Percentiles rank a stretch among this genome's conserved stretches.
These are phyloP conservation scores for Leishmania arabica DNA, from an alignment of 208 protist genomes.

Conservation along the genomic window DNA sequence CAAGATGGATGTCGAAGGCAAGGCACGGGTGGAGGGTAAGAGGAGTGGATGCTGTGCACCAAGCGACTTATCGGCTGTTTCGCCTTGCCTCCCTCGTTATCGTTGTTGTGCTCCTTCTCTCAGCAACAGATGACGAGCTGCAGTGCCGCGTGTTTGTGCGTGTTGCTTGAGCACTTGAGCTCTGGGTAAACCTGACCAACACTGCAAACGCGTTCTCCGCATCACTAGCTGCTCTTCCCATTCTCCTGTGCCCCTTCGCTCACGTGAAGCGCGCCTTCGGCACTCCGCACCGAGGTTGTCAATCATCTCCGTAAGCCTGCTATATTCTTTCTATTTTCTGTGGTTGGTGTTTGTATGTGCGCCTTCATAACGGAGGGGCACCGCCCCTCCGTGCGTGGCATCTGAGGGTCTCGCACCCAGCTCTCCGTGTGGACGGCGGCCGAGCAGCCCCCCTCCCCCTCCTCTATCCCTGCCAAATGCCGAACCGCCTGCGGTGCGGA, in stretches of 20 bases:
- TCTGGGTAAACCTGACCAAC: neutral
- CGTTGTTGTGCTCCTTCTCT: neutral
- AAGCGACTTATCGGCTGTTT: neutral
- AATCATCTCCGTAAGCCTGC: neutral
- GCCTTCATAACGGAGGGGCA: neutral
- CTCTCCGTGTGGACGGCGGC: neutral
- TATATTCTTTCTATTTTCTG: neutral
- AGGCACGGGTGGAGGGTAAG: neutral
- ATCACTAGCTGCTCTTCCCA: neutral
- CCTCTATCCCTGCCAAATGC: neutral
- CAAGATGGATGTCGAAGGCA: neutral
- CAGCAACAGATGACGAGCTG: neutral
- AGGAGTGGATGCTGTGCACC: no score
- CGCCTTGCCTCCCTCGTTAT: neutral
- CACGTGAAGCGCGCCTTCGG: neutral
- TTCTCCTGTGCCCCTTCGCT: neutral
- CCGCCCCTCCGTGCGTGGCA: neutral
- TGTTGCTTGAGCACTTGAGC: no score
- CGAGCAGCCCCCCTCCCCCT: neutral
- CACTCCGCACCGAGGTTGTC: neutral
- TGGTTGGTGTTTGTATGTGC: neutral
- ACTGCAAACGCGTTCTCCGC: neutral
- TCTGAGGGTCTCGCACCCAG: neutral
- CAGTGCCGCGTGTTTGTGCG: neutral
- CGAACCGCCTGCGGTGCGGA: neutral